Percentiles rank a stretch among this genome's conserved stretches.
These are phyloP conservation scores for Gymnopilus dilepis DNA, from an alignment of 768 basidiomycete species.

Conservation along the genomic window DNA sequence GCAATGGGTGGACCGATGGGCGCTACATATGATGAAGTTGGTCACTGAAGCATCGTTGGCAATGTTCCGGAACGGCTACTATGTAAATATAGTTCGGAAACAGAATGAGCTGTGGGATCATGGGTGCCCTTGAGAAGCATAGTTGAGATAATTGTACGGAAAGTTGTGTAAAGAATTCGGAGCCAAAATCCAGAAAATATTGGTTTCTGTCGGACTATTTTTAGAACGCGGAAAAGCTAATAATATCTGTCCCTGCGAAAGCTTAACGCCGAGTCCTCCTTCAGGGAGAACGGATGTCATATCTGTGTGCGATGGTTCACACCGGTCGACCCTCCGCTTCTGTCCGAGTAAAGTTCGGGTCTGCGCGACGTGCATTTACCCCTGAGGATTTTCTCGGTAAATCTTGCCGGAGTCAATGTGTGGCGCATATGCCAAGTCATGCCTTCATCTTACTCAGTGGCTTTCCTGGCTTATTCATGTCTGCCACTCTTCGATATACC, in stretches of 20 bases:
- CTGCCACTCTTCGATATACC: not conserved
- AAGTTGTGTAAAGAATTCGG: not conserved
- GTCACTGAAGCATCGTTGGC: not conserved
- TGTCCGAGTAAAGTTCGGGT: not conserved
- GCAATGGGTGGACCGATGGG: not conserved
- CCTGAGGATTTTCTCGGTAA: slow-evolving; percentile 8
- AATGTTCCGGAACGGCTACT: not conserved
- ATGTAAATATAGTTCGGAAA: not conserved
- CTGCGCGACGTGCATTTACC: not conserved
- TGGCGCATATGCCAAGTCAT: slow-evolving; percentile 5
- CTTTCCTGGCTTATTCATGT: not conserved
- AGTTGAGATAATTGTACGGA: too few relatives aligned
- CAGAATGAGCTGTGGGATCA: not conserved
- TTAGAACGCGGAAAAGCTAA: slow-evolving; percentile 1
- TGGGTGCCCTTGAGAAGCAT: not conserved
- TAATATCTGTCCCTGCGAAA: slow-evolving; percentile 1
- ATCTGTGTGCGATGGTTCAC: not conserved
- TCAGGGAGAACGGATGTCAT: not conserved
- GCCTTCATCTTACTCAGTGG: not conserved
- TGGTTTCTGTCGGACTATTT: not conserved
- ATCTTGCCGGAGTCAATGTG: slow-evolving; percentile 6
- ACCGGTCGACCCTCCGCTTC: not conserved
- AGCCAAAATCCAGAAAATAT: not conserved
- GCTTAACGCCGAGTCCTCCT: not conserved
- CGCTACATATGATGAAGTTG: not conserved